Evolutionary conservation across 2,329 filamentous ascomycete genomes (phyloP).

Genomic region (Aulographum hederae): DNA sequence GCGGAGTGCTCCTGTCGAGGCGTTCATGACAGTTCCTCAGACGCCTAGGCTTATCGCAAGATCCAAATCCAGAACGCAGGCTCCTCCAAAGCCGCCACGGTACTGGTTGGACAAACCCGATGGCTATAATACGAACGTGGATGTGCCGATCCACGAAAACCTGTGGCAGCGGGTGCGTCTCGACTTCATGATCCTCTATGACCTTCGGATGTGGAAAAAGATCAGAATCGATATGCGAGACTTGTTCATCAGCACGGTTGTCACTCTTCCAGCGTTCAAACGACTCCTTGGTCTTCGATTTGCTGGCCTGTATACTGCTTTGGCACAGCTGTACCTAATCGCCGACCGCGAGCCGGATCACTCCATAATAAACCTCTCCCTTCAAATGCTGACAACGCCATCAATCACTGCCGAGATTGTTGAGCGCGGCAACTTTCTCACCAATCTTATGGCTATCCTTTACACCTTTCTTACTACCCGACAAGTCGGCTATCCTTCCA

Average conservation of each 20-base stretch:
- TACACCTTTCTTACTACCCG: constrained; percentile 94
- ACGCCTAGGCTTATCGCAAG: constrained; percentile 47
- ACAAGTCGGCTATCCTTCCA: constrained; percentile 85
- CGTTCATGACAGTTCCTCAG: constrained; percentile 51
- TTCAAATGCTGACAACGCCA: constrained; percentile 92
- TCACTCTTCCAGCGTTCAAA: constrained; percentile 92
- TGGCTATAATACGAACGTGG: constrained; percentile 43
- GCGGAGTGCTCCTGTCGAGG: neutral
- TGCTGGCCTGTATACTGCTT: constrained; percentile 78
- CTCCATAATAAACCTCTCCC: constrained; percentile 91
- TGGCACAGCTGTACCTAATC: constrained; percentile 89
- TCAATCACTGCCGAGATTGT: constrained; percentile 94
- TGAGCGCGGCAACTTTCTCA: constrained; percentile 86
- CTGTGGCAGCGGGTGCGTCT: constrained; percentile 76
- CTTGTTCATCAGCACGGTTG: constrained; percentile 89
- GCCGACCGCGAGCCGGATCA: constrained; percentile 93
- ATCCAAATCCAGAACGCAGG: too few relatives aligned
- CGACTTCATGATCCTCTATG: constrained; percentile 89
- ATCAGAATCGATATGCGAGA: constrained; percentile 77
- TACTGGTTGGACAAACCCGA: constrained; percentile 78
- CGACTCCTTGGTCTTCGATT: constrained; percentile 83
- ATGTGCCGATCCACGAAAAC: constrained; percentile 60
- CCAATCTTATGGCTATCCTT: constrained; percentile 83
- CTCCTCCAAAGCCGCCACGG: constrained; percentile 43
- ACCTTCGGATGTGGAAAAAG: constrained; percentile 92